Evolutionary conservation across 2,329 filamentous ascomycete genomes (phyloP).

Genomic region (Orbilia quercus): DNA sequence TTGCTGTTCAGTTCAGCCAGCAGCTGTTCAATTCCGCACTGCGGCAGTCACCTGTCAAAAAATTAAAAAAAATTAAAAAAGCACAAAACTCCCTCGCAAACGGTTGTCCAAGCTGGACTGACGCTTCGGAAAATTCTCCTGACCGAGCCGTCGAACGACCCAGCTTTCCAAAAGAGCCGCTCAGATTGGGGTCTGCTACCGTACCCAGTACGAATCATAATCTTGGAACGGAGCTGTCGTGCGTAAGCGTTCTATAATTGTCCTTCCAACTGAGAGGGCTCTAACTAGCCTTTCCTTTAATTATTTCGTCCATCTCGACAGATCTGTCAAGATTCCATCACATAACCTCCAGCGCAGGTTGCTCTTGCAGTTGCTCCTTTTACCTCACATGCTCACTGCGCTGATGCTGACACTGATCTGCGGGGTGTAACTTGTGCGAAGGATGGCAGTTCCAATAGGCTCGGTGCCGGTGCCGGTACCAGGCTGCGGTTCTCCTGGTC

Average conservation of each 20-base stretch:
- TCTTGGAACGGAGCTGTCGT: background rate
- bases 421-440: no score
- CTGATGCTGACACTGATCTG: no score
- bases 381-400: no score
- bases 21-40: slow-evolving; percentile 16
- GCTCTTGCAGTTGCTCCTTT: no score
- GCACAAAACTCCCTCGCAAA: background rate
- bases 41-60: slow-evolving; percentile 34
- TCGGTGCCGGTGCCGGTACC: no score
- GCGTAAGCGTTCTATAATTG: slow-evolving; percentile 17
- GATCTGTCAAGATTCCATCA: background rate
- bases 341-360: no score
- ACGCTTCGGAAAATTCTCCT: slow-evolving; percentile 3
- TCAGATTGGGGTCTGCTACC: no score
- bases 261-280: no score
- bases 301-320: background rate
- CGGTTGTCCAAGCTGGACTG: background rate
- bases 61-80: no score
- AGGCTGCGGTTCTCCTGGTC: no score
- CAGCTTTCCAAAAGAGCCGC: background rate
- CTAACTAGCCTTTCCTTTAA: no score
- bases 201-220: slow-evolving; percentile 5
- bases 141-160: background rate
- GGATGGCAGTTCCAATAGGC: no score
- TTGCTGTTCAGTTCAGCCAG: background rate